Evolutionary conservation across 2,329 filamentous ascomycete genomes (phyloP).

Genomic region (Bipolaris bicolor): DNA sequence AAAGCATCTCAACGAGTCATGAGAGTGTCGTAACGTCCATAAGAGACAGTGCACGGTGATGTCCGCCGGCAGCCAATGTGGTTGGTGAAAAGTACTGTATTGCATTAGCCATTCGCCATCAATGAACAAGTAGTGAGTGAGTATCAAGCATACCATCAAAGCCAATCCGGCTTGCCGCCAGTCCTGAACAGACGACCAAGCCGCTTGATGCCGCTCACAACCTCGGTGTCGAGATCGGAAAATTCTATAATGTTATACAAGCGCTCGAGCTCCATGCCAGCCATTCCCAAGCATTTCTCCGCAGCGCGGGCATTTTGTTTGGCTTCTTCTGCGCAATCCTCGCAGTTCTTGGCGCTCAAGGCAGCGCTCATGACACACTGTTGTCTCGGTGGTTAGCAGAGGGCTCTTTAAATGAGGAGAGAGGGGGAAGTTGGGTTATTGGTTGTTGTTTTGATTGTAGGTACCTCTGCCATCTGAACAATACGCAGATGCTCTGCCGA

Average conservation of each 20-base stretch:
- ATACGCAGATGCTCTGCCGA: conserved; percentile 25
- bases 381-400: conserved; percentile 20
- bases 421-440: neutral
- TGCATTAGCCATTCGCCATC: neutral
- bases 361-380: conserved; percentile 32
- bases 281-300: conserved; percentile 23
- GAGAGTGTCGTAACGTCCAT: neutral
- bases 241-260: conserved; percentile 18
- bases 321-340: conserved; percentile 25
- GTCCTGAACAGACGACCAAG: neutral
- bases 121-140: neutral
- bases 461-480: conserved; percentile 36
- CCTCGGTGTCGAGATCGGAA: conserved; percentile 18
- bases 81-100: neutral
- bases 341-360: conserved; percentile 27
- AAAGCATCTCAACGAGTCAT: neutral
- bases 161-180: neutral
- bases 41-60: neutral
- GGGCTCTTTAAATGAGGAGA: conserved; percentile 2
- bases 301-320: conserved; percentile 32
- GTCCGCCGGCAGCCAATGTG: neutral
- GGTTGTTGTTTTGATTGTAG: too few species aligned
- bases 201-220: conserved; percentile 16
- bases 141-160: neutral
- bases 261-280: conserved; percentile 14